Evolutionary conservation across 352 stramenopile species (phyloP), one percentile per base, ranked within the genome.

Genomic region (Phytophthora fragariae): DNA sequence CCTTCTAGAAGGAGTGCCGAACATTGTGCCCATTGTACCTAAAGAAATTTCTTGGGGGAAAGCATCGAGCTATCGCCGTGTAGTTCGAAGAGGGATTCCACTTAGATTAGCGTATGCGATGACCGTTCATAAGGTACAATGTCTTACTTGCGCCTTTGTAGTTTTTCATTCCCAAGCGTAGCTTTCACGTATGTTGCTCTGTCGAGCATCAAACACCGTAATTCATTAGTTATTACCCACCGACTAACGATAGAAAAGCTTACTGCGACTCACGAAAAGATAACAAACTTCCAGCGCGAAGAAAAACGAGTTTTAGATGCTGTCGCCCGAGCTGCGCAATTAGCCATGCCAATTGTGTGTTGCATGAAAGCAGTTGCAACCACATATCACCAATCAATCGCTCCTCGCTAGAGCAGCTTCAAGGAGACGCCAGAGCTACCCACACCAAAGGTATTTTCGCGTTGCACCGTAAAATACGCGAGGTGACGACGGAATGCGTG

Each of bases 81-180:
- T 44, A 15, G 37, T 44, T 44, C 37, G 37, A 44, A 3, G 9
- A 14, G 37, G 37, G 15, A 15, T 44, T 15, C 37, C 37, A 14
- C 37, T 44, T 14, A 44, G 37, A 44, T 14, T 44, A 14, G 37
- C 37, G 12, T 44, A 44, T 14, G 37, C 37, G 37, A 37, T 39
- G 50, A 37, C 27, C 37, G 50, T 35, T 37, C 21, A 57, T n/a
- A 41, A 57, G 35, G 50, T 57, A n/a, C 50, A 57, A 41, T 27
- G 27, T 19, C 27, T 57, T 17, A 39, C 50, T 21, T 41, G 50
- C 24, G 8, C 21, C 5, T 39, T 37, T n/a, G 50, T 57, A 17
- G 50, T 57, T 6, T 57, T 57, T 39, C 50, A 37, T 57, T 19
- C 50, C 50, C 9, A 57, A 57, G 5, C n/a, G 21, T 19, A 12